phyloP scores from a whole-genome alignment of 1,139 yeast species.

The Yamadazyma dendronema region DNA sequence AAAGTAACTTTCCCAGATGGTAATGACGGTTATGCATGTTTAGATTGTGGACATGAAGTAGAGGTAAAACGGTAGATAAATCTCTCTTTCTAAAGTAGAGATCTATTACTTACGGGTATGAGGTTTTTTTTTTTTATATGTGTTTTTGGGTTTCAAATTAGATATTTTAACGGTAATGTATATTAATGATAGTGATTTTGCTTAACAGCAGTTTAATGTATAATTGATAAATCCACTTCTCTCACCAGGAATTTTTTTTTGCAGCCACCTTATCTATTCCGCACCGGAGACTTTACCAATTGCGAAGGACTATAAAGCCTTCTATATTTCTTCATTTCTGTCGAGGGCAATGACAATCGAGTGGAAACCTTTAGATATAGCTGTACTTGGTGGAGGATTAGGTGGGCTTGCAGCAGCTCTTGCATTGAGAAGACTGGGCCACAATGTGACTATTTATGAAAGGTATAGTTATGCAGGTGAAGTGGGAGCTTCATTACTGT shows the following conservation, averaged over 20 bases:
- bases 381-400: slow-evolving; percentile 37
- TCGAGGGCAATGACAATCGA: slow-evolving; percentile 9
- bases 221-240: neutral
- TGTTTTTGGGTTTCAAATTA: neutral
- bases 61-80: slow-evolving; percentile 27
- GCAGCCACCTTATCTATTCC: neutral
- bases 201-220: neutral
- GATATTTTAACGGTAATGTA: neutral
- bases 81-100: slow-evolving; percentile 5
- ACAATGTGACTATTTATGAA: slow-evolving; percentile 31
- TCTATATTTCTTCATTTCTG: neutral
- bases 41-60: slow-evolving; percentile 61
- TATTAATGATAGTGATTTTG: neutral
- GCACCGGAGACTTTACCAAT: neutral
- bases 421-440: slow-evolving; percentile 30
- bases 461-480: slow-evolving; percentile 31
- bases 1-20: slow-evolving; percentile 43
- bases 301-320: neutral
- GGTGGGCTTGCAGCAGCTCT: slow-evolving; percentile 38
- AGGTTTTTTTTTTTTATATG: neutral
- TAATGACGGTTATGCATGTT: slow-evolving; percentile 52
- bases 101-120: neutral
- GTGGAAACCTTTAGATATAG: slow-evolving; percentile 17
- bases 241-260: neutral
- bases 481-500: slow-evolving; percentile 34